Conservation (phyloP, 306 rosid genomes). For the Mucuna pruriens region DNA sequence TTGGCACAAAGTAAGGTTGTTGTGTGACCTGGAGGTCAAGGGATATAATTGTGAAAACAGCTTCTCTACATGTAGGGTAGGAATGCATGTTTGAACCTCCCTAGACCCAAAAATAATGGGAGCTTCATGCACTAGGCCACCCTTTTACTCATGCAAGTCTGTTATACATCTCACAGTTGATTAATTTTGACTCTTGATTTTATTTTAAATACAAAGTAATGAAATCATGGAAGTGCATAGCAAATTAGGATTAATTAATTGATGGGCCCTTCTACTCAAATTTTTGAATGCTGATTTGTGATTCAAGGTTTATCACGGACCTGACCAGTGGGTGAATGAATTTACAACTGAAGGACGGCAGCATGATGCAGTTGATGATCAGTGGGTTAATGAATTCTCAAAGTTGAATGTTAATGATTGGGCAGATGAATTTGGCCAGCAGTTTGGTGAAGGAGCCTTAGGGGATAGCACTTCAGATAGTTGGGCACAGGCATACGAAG, state of each 20-base stretch:
- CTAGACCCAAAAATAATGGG: background rate
- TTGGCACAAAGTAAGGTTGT: conserved; percentile 17
- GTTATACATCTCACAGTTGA: background rate
- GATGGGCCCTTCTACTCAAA: conserved; percentile 1
- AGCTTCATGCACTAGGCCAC: background rate
- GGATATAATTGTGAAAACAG: background rate
- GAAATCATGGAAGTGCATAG: conserved; percentile 20
- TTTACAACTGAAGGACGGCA: conserved; percentile 57
- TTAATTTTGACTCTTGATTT: background rate
- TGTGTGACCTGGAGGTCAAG: conserved; percentile 6
- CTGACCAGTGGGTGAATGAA: conserved; percentile 89
- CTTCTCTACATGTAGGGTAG: background rate
- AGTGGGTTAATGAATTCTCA: conserved; percentile 94
- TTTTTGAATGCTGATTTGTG: conserved; percentile 40
- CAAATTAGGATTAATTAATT: conserved; percentile 7
- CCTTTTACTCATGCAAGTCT: conserved; percentile 16
- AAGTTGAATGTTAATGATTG: conserved; percentile 85
- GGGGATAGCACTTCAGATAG: conserved; percentile 66
- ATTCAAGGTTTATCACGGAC: conserved; percentile 65
- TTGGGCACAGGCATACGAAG: conserved; percentile 89
- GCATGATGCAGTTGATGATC: conserved; percentile 64
- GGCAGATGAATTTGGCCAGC: conserved; percentile 92
- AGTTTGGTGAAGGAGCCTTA: conserved; percentile 74
- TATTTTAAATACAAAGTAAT: conserved; percentile 1
- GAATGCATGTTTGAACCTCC: conserved; percentile 15